These are phyloP conservation scores for Rhamnella rubrinervis DNA, from an alignment of 331 rosid species.

Conservation along the genomic window DNA sequence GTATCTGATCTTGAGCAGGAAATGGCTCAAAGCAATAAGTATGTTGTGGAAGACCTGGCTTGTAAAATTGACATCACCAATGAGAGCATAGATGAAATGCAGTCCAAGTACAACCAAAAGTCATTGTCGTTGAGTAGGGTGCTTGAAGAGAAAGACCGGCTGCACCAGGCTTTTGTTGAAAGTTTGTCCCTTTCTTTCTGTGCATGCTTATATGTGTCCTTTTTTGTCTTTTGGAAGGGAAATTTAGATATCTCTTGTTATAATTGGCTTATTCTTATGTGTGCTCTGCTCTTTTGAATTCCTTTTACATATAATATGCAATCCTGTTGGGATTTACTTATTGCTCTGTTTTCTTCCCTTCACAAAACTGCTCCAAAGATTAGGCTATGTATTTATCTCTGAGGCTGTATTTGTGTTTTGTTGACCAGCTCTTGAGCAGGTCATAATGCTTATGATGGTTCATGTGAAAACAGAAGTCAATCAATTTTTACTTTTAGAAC, in stretches of 20 bases:
- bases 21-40: slow-evolving; percentile 54
- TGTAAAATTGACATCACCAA: slow-evolving; percentile 65
- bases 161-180: slow-evolving; percentile 66
- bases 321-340: not conserved
- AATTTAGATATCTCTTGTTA: not conserved
- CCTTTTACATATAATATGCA: not conserved
- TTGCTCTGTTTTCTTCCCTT: not conserved
- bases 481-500: not conserved
- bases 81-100: slow-evolving; percentile 59
- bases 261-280: not conserved
- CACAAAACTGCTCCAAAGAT: not conserved
- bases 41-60: slow-evolving; percentile 66
- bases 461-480: not conserved
- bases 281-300: slow-evolving; percentile 4
- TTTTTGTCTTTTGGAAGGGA: not conserved
- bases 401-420: not conserved
- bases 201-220: slow-evolving; percentile 17
- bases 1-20: slow-evolving; percentile 76
- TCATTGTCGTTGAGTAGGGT: slow-evolving; percentile 76
- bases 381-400: not conserved
- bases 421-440: not conserved
- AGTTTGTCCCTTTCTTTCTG: slow-evolving; percentile 41
- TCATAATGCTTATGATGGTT: not conserved
- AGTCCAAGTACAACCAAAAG: slow-evolving; percentile 68
- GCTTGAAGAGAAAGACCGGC: slow-evolving; percentile 80